Conservation (phyloP, 768 basidiomycete genomes). For the Megacollybia marginata region DNA sequence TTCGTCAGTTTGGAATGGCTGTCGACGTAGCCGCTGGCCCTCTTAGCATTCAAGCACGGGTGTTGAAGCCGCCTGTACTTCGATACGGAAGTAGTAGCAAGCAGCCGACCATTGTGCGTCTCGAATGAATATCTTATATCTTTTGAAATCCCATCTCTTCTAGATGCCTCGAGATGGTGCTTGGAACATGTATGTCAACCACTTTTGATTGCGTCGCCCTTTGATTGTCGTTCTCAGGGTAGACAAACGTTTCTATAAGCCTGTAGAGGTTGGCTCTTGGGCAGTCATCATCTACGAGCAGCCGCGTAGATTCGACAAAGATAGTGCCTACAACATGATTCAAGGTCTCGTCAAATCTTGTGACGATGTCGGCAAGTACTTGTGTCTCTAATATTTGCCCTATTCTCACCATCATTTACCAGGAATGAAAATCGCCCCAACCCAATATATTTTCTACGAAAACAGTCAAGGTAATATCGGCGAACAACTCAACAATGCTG, state of each 20-base stretch:
- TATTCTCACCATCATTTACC: not conserved
- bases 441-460: slow-evolving; percentile 33
- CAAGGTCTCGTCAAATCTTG: slow-evolving; percentile 41
- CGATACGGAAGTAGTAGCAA: slow-evolving; percentile 55
- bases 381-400: not conserved
- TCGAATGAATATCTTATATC: not conserved
- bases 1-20: slow-evolving; percentile 64
- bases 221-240: slow-evolving; percentile 37
- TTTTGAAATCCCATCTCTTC: slow-evolving; percentile 5
- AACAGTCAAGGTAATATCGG: slow-evolving; percentile 51
- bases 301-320: slow-evolving; percentile 42
- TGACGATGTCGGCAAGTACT: slow-evolving; percentile 50
- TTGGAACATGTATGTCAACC: slow-evolving; percentile 64
- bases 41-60: slow-evolving; percentile 50
- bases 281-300: slow-evolving; percentile 62
- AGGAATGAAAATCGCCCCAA: slow-evolving; percentile 55
- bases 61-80: slow-evolving; percentile 57
- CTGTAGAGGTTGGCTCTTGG: slow-evolving; percentile 50
- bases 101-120: slow-evolving; percentile 50
- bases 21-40: slow-evolving; percentile 46
- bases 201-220: not conserved
- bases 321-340: slow-evolving; percentile 48
- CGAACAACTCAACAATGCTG: slow-evolving; percentile 45
- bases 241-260: slow-evolving; percentile 61
- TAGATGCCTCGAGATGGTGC: slow-evolving; percentile 59